Evolutionary conservation across 768 basidiomycete species (phyloP), one percentile per base, ranked within the genome.

Genomic region (Epithele typhae): DNA sequence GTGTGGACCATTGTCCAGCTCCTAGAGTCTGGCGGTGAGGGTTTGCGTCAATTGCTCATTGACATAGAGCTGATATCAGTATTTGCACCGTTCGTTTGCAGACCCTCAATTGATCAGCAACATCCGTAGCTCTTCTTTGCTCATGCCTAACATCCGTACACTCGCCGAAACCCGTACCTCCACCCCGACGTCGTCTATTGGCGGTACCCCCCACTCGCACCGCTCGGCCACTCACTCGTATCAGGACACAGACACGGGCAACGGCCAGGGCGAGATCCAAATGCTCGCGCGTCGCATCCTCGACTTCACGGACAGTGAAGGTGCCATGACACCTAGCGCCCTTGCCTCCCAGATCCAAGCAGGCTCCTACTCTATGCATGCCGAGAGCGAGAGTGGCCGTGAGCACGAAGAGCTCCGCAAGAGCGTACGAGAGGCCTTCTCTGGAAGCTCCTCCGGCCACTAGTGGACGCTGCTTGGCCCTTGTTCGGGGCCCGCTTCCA

Each of bases 1-100:
- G 93, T 99, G 36, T 99, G 96, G 96, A 97, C 96, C 0, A 94
- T 98, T 55, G 94, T 97, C 21, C 96, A 99, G 62, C 70, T 99
- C 18, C 75, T 99, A 22, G 96, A 99, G 64, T 95, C 95, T n/a
- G 89, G 91, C 51, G 90, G 87, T 89, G 54, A 35, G 71, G 55
- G 1, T 7, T 19, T 37, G 21, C 24, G 22, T n/a, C 37, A 11
- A 3, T 5, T 23, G 5, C 11, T 7, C n/a, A n/a, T n/a, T n/a
- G n/a, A n/a, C n/a, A n/a, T n/a, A n/a, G n/a, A n/a, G n/a, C n/a
- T n/a, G n/a, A n/a, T n/a, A n/a, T n/a, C n/a, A n/a, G n/a, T n/a
- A n/a, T n/a, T n/a, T n/a, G n/a, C n/a, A n/a, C n/a, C n/a, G n/a
- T n/a, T n/a, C n/a, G n/a, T n/a, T n/a, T n/a, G 11, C 60, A 90